phyloP scores from a whole-genome alignment of 169 alveolate species.

The Plasmodium reichenowi region DNA sequence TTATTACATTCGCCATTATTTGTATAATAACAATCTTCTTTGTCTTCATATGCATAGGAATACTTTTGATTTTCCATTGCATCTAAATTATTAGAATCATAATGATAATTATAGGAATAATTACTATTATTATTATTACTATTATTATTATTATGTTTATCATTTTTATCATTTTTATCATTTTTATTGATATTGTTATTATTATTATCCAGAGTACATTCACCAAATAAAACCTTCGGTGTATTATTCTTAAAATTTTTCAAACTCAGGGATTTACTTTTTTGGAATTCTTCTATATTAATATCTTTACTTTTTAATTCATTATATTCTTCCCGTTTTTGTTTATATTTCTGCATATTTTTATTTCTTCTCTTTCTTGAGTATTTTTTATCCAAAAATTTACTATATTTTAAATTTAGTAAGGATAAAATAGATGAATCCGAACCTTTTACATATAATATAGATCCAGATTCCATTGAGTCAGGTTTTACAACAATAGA shows the following conservation, averaged over 20 bases:
- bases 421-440: constrained; percentile 67
- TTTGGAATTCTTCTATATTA: constrained; percentile 2
- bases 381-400: constrained; percentile 39
- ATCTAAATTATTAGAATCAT: too few relatives aligned
- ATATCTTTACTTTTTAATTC: not conserved
- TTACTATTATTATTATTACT: not conserved
- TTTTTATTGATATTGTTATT: not conserved
- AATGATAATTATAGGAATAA: not conserved
- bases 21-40: constrained; percentile 25
- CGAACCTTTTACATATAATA: constrained; percentile 74
- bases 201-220: not conserved
- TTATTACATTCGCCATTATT: constrained; percentile 40
- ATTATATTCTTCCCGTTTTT: not conserved
- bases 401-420: constrained; percentile 59
- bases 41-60: constrained; percentile 12
- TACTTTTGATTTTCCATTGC: too few relatives aligned
- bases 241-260: not conserved
- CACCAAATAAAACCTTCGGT: not conserved
- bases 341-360: not conserved
- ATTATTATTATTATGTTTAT: not conserved
- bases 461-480: constrained; percentile 50
- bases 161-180: not conserved
- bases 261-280: not conserved
- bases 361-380: constrained; percentile 22
- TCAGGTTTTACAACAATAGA: constrained; percentile 76